Evolutionary conservation across 2,329 filamentous ascomycete genomes (phyloP).

Genomic region (Penicillium brasilianum): DNA sequence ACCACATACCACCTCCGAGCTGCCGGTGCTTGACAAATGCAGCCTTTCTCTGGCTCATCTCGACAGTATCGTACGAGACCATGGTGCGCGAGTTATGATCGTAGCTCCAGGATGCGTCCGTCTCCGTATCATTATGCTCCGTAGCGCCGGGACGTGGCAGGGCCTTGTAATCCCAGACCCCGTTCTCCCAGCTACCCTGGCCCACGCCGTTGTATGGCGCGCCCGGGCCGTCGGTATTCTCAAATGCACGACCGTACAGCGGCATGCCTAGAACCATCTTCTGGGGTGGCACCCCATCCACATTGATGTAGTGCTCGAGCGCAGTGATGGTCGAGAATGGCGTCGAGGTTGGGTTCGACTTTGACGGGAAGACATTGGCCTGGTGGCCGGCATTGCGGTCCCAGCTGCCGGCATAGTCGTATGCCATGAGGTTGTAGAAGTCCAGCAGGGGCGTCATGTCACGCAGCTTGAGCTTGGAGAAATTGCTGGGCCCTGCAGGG

Average conservation of each 20-base stretch:
- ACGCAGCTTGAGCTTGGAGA: slow-evolving; percentile 49
- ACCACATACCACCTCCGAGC: slow-evolving; percentile 94
- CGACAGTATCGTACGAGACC: slow-evolving; percentile 71
- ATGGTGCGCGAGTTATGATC: slow-evolving; percentile 66
- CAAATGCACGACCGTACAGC: slow-evolving; percentile 88
- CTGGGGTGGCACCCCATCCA: slow-evolving; percentile 62
- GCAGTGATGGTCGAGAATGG: slow-evolving; percentile 78
- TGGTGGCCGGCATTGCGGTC: slow-evolving; percentile 75
- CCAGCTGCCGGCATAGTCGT: slow-evolving; percentile 86
- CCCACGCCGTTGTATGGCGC: slow-evolving; percentile 74
- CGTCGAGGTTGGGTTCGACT: slow-evolving; percentile 66
- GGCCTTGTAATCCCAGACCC: slow-evolving; percentile 86
- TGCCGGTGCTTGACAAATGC: slow-evolving; percentile 68
- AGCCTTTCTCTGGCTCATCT: slow-evolving; percentile 71
- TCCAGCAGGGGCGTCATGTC: slow-evolving; percentile 56
- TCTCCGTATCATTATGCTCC: slow-evolving; percentile 67
- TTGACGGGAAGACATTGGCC: slow-evolving; percentile 73
- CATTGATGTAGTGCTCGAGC: slow-evolving; percentile 69
- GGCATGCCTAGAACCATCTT: slow-evolving; percentile 96
- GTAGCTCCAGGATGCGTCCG: slow-evolving; percentile 79
- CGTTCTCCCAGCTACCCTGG: slow-evolving; percentile 76
- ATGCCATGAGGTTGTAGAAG: slow-evolving; percentile 73
- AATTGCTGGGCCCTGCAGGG: slow-evolving; percentile 53
- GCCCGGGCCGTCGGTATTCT: slow-evolving; percentile 77
- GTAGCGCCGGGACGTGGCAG: slow-evolving; percentile 71